phyloP scores from a whole-genome alignment of 1,284 basidiomycete genomes.

The Heterobasidion parviporum region DNA sequence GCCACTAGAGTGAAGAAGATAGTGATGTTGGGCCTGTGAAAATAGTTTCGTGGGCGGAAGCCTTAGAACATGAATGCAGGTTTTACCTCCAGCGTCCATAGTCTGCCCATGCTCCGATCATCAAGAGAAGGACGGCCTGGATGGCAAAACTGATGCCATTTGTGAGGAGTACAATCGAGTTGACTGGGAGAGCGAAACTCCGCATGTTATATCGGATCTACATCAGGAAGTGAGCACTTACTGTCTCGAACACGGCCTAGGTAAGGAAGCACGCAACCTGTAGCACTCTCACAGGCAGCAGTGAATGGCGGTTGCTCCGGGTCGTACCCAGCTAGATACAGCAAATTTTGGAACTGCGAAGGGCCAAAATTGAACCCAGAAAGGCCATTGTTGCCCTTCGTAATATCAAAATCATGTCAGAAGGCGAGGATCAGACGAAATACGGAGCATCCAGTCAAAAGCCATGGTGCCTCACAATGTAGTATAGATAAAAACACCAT shows the following conservation, averaged over 20 bases:
- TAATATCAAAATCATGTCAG: not conserved
- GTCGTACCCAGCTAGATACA: slow-evolving; percentile 66
- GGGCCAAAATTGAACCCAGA: slow-evolving; percentile 72
- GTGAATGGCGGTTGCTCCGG: slow-evolving; percentile 48
- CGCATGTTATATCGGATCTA: not conserved
- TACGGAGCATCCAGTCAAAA: not conserved
- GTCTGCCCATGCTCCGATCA: slow-evolving; percentile 71
- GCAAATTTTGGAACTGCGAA: slow-evolving; percentile 68
- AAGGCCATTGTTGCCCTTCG: slow-evolving; percentile 59
- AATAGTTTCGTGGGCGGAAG: not conserved
- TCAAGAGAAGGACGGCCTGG: slow-evolving; percentile 54
- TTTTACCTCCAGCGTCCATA: slow-evolving; percentile 65
- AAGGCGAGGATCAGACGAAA: not conserved
- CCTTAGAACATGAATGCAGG: not conserved
- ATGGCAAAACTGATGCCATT: slow-evolving; percentile 72
- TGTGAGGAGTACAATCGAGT: slow-evolving; percentile 69
- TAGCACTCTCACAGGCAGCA: slow-evolving; percentile 36
- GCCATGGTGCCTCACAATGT: slow-evolving; percentile 31
- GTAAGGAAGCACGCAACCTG: slow-evolving; percentile 58
- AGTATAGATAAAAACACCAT: slow-evolving; percentile 69
- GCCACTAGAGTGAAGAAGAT: slow-evolving; percentile 68
- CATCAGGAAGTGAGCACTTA: slow-evolving; percentile 22
- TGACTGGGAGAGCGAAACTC: slow-evolving; percentile 36
- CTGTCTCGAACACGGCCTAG: slow-evolving; percentile 55
- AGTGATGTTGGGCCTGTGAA: slow-evolving; percentile 61